Percentiles rank a stretch among this genome's conserved stretches.
These are phyloP conservation scores for Silene conica DNA, from an alignment of 148 eudicot genomes.

Conservation along the genomic window DNA sequence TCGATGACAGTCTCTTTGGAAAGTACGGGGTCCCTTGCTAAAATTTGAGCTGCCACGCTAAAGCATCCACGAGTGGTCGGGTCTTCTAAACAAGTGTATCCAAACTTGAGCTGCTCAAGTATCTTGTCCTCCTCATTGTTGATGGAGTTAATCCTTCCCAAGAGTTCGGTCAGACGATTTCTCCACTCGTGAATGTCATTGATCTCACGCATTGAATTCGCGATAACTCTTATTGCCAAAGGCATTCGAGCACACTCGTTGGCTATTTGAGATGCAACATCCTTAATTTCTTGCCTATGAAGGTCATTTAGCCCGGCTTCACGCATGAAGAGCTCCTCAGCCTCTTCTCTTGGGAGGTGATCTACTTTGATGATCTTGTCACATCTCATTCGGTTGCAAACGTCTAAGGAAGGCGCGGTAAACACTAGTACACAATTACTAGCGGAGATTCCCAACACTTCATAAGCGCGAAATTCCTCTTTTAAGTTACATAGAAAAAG, in stretches of 20 bases:
- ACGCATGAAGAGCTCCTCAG: conserved; percentile 2
- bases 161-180: conserved; percentile 4
- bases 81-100: conserved; percentile 16
- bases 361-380: neutral
- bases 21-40: neutral
- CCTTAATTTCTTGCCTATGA: neutral
- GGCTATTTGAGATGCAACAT: neutral
- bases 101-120: conserved; percentile 15
- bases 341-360: neutral
- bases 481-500: neutral
- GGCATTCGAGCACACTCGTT: conserved; percentile 20
- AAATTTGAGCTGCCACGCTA: neutral
- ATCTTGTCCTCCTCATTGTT: conserved; percentile 16
- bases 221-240: conserved; percentile 16
- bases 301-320: neutral
- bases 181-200: conserved; percentile 11
- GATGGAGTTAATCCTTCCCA: neutral
- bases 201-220: conserved; percentile 12
- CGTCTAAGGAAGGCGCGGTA: neutral
- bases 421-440: neutral
- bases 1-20: neutral
- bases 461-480: conserved; percentile 5
- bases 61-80: conserved; percentile 4
- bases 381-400: conserved; percentile 11
- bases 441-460: neutral